These are phyloP conservation scores for Triglochin maritima DNA, from an alignment of 106 monocot genomes.

Conservation along the genomic window DNA sequence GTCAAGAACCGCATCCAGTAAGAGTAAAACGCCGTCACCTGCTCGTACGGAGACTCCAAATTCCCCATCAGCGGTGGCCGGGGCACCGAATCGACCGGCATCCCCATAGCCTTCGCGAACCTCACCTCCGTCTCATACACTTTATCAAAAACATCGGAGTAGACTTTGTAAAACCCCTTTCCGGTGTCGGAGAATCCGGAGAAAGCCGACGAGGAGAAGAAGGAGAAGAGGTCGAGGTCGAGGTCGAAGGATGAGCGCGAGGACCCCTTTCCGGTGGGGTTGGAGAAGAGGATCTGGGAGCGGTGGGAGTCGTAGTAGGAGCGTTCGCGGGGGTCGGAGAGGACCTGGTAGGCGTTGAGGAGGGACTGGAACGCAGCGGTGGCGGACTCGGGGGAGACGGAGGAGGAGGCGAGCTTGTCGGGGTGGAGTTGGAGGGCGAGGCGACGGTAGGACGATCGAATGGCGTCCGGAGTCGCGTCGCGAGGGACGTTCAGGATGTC, in stretches of 20 bases:
- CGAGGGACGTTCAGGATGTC: constrained; percentile 66
- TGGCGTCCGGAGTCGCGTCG: constrained; percentile 53
- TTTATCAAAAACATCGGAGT: constrained; percentile 64
- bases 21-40: constrained; percentile 70
- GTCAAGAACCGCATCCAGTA: constrained; percentile 82
- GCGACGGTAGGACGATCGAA: constrained; percentile 70
- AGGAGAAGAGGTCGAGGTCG: constrained; percentile 59
- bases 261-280: constrained; percentile 3
- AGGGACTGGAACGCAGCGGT: constrained; percentile 94
- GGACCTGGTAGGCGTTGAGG: constrained; percentile 86
- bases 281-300: constrained; percentile 91
- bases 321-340: constrained; percentile 83
- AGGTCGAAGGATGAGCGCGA: constrained; percentile 27
- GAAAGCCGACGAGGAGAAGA: constrained; percentile 65
- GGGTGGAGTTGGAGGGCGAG: constrained; percentile 97
- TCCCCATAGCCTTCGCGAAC: constrained; percentile 45
- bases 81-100: constrained; percentile 20
- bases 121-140: constrained; percentile 59
- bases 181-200: constrained; percentile 70
- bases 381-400: constrained; percentile 18
- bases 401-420: constrained; percentile 52
- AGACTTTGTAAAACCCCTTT: constrained; percentile 88
- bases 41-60: constrained; percentile 54
- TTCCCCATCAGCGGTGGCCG: constrained; percentile 73
- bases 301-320: constrained; percentile 90